phyloP scores from a whole-genome alignment of 2,329 filamentous ascomycete genomes.

The Uncinocarpus reesii region DNA sequence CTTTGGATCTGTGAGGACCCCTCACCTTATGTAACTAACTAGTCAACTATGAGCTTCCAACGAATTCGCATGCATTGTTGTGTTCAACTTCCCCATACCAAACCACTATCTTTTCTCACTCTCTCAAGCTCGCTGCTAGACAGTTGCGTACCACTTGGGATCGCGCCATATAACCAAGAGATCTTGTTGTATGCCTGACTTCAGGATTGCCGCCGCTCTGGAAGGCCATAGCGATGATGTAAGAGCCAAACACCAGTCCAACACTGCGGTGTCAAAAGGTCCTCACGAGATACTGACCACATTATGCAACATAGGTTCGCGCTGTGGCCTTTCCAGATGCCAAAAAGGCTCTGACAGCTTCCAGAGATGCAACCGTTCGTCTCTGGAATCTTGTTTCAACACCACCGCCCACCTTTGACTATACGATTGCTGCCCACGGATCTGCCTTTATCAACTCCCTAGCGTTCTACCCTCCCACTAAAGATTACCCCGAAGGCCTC shows the following conservation, averaged over 20 bases:
- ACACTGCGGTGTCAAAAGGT: not conserved
- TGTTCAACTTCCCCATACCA: too few relatives aligned
- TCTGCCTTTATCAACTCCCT: conserved; percentile 81
- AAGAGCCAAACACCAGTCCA: conserved; percentile 29
- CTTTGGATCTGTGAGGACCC: too few relatives aligned
- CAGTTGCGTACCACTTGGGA: not conserved
- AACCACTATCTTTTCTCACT: not conserved
- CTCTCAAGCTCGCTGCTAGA: not conserved
- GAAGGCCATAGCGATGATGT: conserved; percentile 90
- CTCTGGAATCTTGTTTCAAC: conserved; percentile 64
- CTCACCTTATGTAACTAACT: too few relatives aligned
- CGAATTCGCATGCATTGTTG: too few relatives aligned
- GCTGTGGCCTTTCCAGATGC: conserved; percentile 67
- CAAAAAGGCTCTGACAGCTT: conserved; percentile 68
- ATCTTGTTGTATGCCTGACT: conserved; percentile 56
- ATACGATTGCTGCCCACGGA: conserved; percentile 66
- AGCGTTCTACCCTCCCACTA: conserved; percentile 60
- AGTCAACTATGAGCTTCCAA: too few relatives aligned
- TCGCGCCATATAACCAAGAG: too few relatives aligned
- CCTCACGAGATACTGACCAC: not conserved
- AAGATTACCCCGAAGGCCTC: conserved; percentile 63
- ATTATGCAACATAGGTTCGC: conserved; percentile 57
- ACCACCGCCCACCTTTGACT: conserved; percentile 61
- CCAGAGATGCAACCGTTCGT: conserved; percentile 81
- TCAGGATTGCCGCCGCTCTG: conserved; percentile 86